Conservation (phyloP, 1,139 yeast genomes). For the Zygotorulaspora mrakii region DNA sequence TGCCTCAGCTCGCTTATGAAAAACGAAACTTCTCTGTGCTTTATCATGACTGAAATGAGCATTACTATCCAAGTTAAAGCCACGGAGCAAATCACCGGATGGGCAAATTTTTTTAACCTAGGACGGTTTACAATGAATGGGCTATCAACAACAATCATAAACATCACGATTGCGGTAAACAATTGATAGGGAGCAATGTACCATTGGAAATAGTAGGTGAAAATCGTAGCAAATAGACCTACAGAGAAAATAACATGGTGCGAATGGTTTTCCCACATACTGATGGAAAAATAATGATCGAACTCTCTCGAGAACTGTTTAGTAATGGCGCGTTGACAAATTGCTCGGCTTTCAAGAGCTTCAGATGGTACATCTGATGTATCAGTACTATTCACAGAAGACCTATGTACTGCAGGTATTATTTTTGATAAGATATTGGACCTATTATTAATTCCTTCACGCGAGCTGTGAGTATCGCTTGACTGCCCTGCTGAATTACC, state of each 20-base stretch:
- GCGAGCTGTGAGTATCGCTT: too few relatives aligned
- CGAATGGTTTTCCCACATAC: constrained; percentile 22
- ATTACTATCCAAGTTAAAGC: constrained; percentile 57
- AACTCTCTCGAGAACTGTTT: constrained; percentile 18
- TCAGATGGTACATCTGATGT: constrained; percentile 7
- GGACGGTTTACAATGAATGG: constrained; percentile 49
- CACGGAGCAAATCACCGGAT: constrained; percentile 69
- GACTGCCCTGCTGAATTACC: not conserved
- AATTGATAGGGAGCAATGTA: constrained; percentile 61
- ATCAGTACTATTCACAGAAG: constrained; percentile 1
- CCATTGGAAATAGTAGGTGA: constrained; percentile 26
- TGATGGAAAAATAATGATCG: constrained; percentile 17
- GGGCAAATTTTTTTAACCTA: constrained; percentile 50
- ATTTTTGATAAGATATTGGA: constrained; percentile 4
- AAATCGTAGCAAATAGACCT: constrained; percentile 31
- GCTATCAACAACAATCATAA: constrained; percentile 57
- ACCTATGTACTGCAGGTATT: constrained; percentile 7
- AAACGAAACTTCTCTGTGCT: constrained; percentile 38
- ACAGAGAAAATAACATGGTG: constrained; percentile 41
- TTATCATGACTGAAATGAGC: constrained; percentile 57
- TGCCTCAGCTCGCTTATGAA: constrained; percentile 49
- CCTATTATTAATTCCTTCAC: constrained; percentile 1
- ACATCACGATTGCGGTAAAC: constrained; percentile 43
- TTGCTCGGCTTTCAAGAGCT: constrained; percentile 7
- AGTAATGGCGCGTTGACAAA: constrained; percentile 23